These are phyloP conservation scores for Boletus vermiculosoides DNA, from an alignment of 768 basidiomycete genomes.

Conservation along the genomic window DNA sequence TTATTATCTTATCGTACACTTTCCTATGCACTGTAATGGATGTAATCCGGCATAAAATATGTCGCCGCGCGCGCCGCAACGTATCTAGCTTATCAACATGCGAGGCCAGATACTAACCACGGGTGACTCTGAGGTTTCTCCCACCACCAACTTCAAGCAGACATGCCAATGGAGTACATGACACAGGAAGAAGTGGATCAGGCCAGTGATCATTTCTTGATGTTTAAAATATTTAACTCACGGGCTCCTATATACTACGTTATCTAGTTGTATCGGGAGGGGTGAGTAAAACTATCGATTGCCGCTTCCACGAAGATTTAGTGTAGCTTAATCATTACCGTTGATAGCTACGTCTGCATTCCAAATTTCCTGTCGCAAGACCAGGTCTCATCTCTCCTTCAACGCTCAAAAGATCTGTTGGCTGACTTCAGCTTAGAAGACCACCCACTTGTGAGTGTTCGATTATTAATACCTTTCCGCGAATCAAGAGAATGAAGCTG, in stretches of 20 bases:
- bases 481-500: neutral
- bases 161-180: constrained; percentile 44
- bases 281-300: constrained; percentile 40
- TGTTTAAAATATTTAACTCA: neutral
- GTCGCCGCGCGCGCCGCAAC: too few relatives aligned
- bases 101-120: neutral
- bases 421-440: constrained; percentile 72
- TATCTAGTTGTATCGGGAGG: constrained; percentile 55
- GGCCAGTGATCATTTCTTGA: constrained; percentile 34
- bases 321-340: neutral
- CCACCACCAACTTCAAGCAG: neutral
- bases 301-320: neutral
- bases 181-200: constrained; percentile 56
- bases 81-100: neutral
- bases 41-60: neutral
- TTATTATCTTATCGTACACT: constrained; percentile 14
- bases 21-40: constrained; percentile 6
- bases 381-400: constrained; percentile 60
- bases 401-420: constrained; percentile 71
- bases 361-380: constrained; percentile 64
- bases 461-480: neutral
- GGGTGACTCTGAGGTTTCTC: neutral
- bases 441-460: constrained; percentile 72
- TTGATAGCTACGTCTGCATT: constrained; percentile 71
- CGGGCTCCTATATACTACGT: neutral